These are phyloP conservation scores for Dendrocalamus sinicus DNA, from an alignment of 176 grass and related monocot species.

Conservation along the genomic window DNA sequence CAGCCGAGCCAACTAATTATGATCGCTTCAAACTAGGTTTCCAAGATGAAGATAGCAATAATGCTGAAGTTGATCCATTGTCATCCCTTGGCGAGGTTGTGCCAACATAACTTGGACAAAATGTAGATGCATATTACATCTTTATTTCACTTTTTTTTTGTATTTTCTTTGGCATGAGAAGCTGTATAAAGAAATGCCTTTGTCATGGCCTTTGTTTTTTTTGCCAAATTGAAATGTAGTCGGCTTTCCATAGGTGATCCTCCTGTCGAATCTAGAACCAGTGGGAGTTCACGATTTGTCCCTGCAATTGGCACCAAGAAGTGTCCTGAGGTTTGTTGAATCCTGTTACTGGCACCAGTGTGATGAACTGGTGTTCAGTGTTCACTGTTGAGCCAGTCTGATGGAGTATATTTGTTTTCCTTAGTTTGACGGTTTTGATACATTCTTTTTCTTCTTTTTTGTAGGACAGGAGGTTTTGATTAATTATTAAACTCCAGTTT, in stretches of 20 bases:
- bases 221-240: background rate
- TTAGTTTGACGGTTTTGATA: background rate
- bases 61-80: constrained; percentile 45
- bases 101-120: constrained; percentile 39
- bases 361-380: background rate
- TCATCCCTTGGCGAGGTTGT: constrained; percentile 45
- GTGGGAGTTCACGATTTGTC: background rate
- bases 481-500: background rate
- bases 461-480: background rate
- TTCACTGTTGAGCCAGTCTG: background rate
- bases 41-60: constrained; percentile 48
- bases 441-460: background rate
- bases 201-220: background rate
- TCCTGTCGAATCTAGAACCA: background rate
- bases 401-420: background rate
- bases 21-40: constrained; percentile 88
- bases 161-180: constrained; percentile 1
- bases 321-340: constrained; percentile 10
- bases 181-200: constrained; percentile 29
- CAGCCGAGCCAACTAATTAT: constrained; percentile 64
- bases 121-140: constrained; percentile 20
- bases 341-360: background rate
- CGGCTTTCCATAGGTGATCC: background rate
- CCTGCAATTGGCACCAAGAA: background rate
- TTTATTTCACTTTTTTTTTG: background rate